Evolutionary conservation across 2,329 filamentous ascomycete genomes (phyloP), one percentile per base, ranked within the genome.

Genomic region (Celoporthe dispersa): DNA sequence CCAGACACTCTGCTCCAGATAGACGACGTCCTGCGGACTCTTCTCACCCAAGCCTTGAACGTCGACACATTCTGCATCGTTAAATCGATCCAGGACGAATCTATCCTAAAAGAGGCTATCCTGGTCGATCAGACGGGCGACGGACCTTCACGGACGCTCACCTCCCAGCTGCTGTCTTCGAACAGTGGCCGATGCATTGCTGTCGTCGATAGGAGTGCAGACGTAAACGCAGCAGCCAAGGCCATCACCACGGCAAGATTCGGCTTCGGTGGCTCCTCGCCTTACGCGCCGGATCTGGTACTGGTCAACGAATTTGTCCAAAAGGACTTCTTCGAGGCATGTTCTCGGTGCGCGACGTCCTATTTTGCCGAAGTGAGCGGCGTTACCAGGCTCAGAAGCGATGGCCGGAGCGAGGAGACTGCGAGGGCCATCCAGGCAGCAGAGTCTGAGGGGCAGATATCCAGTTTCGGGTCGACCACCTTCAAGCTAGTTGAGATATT

Each of bases 261-360:
- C 73, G 78, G 79, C 19, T 87, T 89, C 39, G 80, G 84, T 1
- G 88, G 88, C 2, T 80, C 78, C 2, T 90, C 88, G 0, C 83
- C 87, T 0, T 91, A 90, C 74, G 85, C 87, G 0, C 89, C 89
- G 0, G 88, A 91, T 74, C 39, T 90, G 0, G 85, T 91, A 0
- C 78, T 91, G 0, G 88, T 91, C n/a, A 90, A 91, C 71, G 89
- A 91, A 72, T 91, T 85, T 70, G 80, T 83, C 3, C 86, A 86
- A 78, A 81, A 85, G 68, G 80, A 82, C 0, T 90, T 91, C 72
- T 76, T 88, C 0, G 81, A 85, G 62, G 84, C 84, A 0, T 81
- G 84, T 5, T 76, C 84, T 19, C 78, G 80, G 51, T 80, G 84
- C 33, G 76, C 78, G 9, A 76, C 76, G 33, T 71, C 76, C 55